Evolutionary conservation across 2,329 filamentous ascomycete genomes (phyloP).

Genomic region (Fusarium sp.): DNA sequence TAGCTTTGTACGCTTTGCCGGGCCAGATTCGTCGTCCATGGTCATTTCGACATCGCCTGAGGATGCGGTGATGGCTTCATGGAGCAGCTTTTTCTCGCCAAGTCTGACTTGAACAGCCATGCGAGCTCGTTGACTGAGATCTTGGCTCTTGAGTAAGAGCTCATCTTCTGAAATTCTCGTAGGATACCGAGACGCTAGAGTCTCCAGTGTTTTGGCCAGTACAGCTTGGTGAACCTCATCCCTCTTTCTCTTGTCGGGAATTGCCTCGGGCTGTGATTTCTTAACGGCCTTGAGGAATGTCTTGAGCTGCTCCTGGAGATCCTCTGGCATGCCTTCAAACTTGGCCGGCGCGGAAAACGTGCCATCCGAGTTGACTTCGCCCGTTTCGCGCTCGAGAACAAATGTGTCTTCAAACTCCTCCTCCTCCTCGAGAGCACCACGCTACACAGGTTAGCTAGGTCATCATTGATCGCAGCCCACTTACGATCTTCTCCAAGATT

Average conservation of each 20-base stretch:
- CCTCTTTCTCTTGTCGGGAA: slow-evolving; percentile 62
- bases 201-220: slow-evolving; percentile 53
- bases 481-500: slow-evolving; percentile 57
- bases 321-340: slow-evolving; percentile 59
- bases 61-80: slow-evolving; percentile 59
- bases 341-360: slow-evolving; percentile 53
- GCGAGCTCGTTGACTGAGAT: slow-evolving; percentile 52
- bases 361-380: slow-evolving; percentile 63
- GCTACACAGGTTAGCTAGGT: slow-evolving; percentile 48
- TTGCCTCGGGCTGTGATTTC: slow-evolving; percentile 55
- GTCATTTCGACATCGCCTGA: slow-evolving; percentile 43
- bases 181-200: slow-evolving; percentile 55
- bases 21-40: slow-evolving; percentile 40
- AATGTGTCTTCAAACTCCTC: slow-evolving; percentile 80
- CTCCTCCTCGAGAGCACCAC: slow-evolving; percentile 66
- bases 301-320: slow-evolving; percentile 64
- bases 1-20: slow-evolving; percentile 48
- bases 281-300: slow-evolving; percentile 61
- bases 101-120: slow-evolving; percentile 76
- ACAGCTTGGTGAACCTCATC: slow-evolving; percentile 58
- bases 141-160: slow-evolving; percentile 48
- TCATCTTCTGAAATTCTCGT: slow-evolving; percentile 57
- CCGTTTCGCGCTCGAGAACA: slow-evolving; percentile 69
- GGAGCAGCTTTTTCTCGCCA: slow-evolving; percentile 77
- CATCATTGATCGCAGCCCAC: slow-evolving; percentile 19